phyloP scores from a whole-genome alignment of 2,329 filamentous ascomycete genomes.

The Aspergillus sclerotialis region DNA sequence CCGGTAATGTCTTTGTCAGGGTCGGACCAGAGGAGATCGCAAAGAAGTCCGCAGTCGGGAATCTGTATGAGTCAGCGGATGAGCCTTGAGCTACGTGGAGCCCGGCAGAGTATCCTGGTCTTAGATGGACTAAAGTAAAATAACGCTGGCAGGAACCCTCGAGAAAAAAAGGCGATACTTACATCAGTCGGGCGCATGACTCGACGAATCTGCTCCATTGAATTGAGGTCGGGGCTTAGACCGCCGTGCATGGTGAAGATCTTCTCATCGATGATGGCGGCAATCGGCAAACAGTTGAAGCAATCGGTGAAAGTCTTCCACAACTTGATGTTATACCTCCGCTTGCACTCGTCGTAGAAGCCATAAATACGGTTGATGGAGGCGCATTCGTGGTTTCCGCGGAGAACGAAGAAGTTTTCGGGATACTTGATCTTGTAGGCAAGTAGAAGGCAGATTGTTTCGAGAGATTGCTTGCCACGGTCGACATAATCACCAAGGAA shows the following conservation, averaged over 20 bases:
- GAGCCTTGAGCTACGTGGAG: conserved; percentile 25
- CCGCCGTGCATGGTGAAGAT: conserved; percentile 99
- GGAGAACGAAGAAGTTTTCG: conserved; percentile 98
- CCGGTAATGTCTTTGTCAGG: conserved; percentile 98
- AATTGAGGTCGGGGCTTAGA: conserved; percentile 93
- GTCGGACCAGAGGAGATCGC: conserved; percentile 97
- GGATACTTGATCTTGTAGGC: conserved; percentile 99
- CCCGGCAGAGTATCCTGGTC: conserved; percentile 12
- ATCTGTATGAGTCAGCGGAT: conserved; percentile 58
- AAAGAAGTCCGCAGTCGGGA: conserved; percentile 93
- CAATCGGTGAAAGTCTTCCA: conserved; percentile 99
- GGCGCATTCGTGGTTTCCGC: conserved; percentile 98
- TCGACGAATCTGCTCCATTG: conserved; percentile 98
- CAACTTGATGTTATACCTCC: conserved; percentile 97
- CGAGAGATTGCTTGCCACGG: conserved; percentile 96
- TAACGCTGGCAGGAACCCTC: conserved; percentile 3
- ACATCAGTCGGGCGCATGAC: conserved; percentile 99
- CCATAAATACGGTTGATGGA: conserved; percentile 99
- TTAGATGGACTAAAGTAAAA: not conserved
- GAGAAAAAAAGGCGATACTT: conserved; percentile 41
- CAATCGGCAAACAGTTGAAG: conserved; percentile 98
- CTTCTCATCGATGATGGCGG: conserved; percentile 98
- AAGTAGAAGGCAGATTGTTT: conserved; percentile 93
- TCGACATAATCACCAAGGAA: conserved; percentile 99
- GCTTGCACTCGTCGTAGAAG: conserved; percentile 99